These are phyloP conservation scores for Aspergillus cavernicola DNA, from an alignment of 495 filamentous ascomycete genomes.

Conservation along the genomic window DNA sequence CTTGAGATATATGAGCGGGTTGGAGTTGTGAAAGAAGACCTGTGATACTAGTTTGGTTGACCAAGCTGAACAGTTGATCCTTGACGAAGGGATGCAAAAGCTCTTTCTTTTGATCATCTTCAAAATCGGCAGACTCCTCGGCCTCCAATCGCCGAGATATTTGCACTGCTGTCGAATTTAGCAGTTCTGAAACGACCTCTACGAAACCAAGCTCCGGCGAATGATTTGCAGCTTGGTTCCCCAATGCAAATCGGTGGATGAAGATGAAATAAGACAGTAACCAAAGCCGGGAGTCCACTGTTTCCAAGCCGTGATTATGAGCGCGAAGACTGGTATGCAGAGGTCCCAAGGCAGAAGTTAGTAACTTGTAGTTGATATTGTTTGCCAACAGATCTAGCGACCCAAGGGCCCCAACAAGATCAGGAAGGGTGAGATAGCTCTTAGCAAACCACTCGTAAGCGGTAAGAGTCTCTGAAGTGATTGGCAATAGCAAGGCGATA, in stretches of 20 bases:
- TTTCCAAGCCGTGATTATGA: constrained; percentile 18
- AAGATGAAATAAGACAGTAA: constrained; percentile 78
- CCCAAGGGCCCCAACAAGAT: constrained; percentile 39
- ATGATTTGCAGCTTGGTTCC: constrained; percentile 36
- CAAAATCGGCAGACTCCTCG: constrained; percentile 38
- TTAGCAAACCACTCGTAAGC: constrained; percentile 58
- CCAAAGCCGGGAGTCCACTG: constrained; percentile 56
- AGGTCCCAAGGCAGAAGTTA: constrained; percentile 46
- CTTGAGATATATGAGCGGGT: constrained; percentile 26
- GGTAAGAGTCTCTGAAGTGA: constrained; percentile 42
- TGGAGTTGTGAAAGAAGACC: constrained; percentile 50
- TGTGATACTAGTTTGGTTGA: constrained; percentile 63
- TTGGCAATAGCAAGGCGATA: constrained; percentile 46
- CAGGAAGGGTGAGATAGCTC: constrained; percentile 50
- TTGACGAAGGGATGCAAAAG: constrained; percentile 56
- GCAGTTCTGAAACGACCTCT: constrained; percentile 58
- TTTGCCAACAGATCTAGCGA: constrained; percentile 45
- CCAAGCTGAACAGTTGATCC: constrained; percentile 56
- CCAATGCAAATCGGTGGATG: constrained; percentile 55
- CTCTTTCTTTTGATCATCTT: constrained; percentile 25
- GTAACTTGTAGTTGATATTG: constrained; percentile 50
- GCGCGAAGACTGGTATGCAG: constrained; percentile 23
- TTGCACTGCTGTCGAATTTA: constrained; percentile 58
- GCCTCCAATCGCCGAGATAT: constrained; percentile 54
- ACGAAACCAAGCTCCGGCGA: constrained; percentile 58